Evolutionary conservation across 148 eudicot genomes (phyloP), one percentile per base, ranked within the genome.

Genomic region (Linanthus parryae): DNA sequence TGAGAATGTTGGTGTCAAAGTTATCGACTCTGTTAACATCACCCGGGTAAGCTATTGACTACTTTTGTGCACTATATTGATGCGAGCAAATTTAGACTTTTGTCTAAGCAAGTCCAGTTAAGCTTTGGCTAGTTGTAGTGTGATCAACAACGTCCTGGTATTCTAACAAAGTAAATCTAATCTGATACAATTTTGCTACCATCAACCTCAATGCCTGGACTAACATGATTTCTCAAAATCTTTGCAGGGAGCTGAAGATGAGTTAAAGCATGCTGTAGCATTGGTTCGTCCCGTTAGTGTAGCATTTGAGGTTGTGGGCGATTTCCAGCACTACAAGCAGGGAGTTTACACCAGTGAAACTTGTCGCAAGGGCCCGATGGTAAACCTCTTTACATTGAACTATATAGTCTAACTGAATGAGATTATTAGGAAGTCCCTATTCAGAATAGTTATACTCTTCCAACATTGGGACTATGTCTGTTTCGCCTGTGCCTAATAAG

Each of bases 201-300:
- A 31, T 31, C 11, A 31, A n/a, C n/a, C n/a, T n/a, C n/a, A n/a
- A n/a, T n/a, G n/a, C n/a, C n/a, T n/a, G n/a, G n/a, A n/a, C n/a
- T n/a, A n/a, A n/a, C n/a, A n/a, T n/a, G n/a, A n/a, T n/a, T n/a
- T n/a, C n/a, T n/a, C n/a, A n/a, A 15, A 21, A 43, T 39, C 17
- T 9, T 33, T 68, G 17, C 67, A 92, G 99, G 94, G 88, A 57
- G 94, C 96, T 56, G 99, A 92, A 69, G 91, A 82, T 70, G 99
- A 92, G 62, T 74, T 92, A 46, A 84, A 84, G 75, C 90, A 88
- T 61, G 99, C 99, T 2, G 99, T 92, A 40, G 99, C 83, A 29
- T 33, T 78, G 37, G 77, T 71, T 27, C 81, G 96, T 30, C 99
- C 99, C 0, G 99, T 92, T 22, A 92, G 99, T 59, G 83, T 92